Evolutionary conservation across 371 early-diverging fungal species (phyloP).

Genomic region (Basidiobolus heterosporus): DNA sequence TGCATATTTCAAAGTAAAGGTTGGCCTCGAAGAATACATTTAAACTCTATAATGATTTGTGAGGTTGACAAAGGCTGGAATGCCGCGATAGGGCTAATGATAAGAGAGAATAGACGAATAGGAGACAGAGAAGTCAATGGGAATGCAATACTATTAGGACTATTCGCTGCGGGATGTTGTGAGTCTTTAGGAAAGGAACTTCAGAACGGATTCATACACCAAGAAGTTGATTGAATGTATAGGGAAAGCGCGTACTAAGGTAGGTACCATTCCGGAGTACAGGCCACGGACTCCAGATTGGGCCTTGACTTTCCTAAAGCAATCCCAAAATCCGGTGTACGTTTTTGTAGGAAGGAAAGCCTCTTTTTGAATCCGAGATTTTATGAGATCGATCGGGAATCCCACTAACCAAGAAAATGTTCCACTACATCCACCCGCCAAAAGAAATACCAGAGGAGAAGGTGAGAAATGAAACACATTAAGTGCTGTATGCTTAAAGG

Average conservation of each 20-base stretch:
- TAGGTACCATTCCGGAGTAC: conserved; percentile 57
- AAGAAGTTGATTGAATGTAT: conserved; percentile 67
- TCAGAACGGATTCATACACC: conserved; percentile 32
- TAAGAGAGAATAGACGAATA: too few species aligned
- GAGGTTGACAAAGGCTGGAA: too few species aligned
- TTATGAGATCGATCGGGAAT: conserved; percentile 62
- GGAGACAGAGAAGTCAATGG: too few species aligned
- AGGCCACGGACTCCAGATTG: conserved; percentile 38
- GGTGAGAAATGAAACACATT: conserved; percentile 17
- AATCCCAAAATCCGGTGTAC: conserved; percentile 26
- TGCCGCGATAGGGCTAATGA: too few species aligned
- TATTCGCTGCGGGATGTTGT: too few species aligned
- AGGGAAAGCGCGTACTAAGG: conserved; percentile 61
- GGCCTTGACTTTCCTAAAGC: conserved; percentile 27
- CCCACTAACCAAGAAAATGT: conserved; percentile 59
- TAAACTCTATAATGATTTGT: too few species aligned
- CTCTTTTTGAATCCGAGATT: conserved; percentile 57
- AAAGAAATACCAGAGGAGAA: conserved; percentile 17
- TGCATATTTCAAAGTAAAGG: too few species aligned
- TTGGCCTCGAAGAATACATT: too few species aligned
- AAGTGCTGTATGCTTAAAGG: conserved; percentile 37
- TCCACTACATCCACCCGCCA: conserved; percentile 62
- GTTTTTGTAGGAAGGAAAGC: conserved; percentile 27
- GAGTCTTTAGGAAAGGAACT: too few species aligned
- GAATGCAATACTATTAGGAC: too few species aligned